These are phyloP conservation scores for Tricholoma matsutake DNA, from an alignment of 768 basidiomycete species.

Conservation along the genomic window DNA sequence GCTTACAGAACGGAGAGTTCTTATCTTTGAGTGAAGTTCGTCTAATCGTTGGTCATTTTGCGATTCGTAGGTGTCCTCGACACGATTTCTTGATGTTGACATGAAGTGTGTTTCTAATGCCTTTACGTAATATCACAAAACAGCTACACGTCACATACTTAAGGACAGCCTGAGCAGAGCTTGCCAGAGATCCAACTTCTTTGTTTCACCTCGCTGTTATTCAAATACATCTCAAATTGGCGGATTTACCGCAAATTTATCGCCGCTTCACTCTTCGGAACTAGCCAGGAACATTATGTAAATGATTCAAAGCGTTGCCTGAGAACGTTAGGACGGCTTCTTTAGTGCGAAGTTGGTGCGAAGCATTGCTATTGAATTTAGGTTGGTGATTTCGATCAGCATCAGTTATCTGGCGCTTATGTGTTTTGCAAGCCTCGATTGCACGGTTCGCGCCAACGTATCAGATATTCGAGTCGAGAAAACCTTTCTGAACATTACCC, in stretches of 20 bases:
- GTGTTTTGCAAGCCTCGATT: neutral
- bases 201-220: neutral
- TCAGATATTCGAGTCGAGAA: neutral
- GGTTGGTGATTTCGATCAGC: neutral
- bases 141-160: too few relatives aligned
- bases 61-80: conserved; percentile 75
- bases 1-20: conserved; percentile 75
- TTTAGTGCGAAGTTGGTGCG: neutral
- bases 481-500: neutral
- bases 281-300: neutral
- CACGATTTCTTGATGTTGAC: conserved; percentile 41
- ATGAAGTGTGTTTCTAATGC: conserved; percentile 19
- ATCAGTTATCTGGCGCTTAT: neutral
- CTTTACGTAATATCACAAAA: neutral
- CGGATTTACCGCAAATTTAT: neutral
- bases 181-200: neutral
- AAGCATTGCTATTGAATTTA: neutral
- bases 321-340: neutral
- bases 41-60: conserved; percentile 87
- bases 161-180: too few relatives aligned
- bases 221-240: neutral
- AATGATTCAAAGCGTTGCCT: neutral
- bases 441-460: neutral
- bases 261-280: neutral
- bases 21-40: conserved; percentile 80